These are phyloP conservation scores for Pythium aphanidermatum DNA, from an alignment of 352 stramenopile genomes.

Conservation along the genomic window DNA sequence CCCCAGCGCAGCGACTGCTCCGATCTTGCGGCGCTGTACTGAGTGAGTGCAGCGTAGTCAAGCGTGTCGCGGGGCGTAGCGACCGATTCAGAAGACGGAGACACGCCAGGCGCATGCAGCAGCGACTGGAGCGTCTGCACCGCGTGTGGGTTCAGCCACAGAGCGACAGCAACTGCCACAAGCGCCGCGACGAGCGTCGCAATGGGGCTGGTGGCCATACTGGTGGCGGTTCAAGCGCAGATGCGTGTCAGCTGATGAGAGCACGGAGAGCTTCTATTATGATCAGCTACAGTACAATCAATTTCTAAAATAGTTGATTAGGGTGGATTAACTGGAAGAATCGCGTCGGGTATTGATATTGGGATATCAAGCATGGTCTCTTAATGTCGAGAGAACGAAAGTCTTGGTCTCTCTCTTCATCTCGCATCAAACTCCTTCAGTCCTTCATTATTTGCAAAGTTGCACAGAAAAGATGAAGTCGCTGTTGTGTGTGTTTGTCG, in stretches of 20 bases:
- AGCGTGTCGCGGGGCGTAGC: slow-evolving; percentile 8
- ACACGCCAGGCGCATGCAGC: background rate
- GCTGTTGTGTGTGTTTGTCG: no score
- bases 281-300: no score
- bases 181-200: slow-evolving; percentile 9
- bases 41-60: slow-evolving; percentile 26
- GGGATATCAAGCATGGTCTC: no score
- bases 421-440: no score
- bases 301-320: no score
- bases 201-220: background rate
- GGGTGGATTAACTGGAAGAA: no score
- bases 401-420: no score
- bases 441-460: no score
- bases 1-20: slow-evolving; percentile 48
- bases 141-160: slow-evolving; percentile 6
- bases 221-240: background rate
- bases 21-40: slow-evolving; percentile 33
- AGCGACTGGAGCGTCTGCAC: background rate
- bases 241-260: background rate
- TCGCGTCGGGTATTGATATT: no score
- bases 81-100: background rate
- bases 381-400: no score
- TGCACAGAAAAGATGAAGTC: no score
- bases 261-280: no score
- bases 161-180: slow-evolving; percentile 4